These are phyloP conservation scores for Brassica napus DNA, from an alignment of 345 rosid genomes.

Conservation along the genomic window Da-Ae NC_063434.1:2868501-2869000, in stretches of 20 bases:
- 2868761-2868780: neutral
- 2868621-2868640: conserved; percentile 99
- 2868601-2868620: conserved; percentile 98
- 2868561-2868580: conserved; percentile 24
- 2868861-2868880: conserved; percentile 97
- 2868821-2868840: conserved; percentile 97
- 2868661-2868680: conserved; percentile 99
- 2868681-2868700: conserved; percentile 99
- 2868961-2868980: neutral
- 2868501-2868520: conserved; percentile 34
- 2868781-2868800: neutral
- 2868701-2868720: conserved; percentile 99
- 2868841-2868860: conserved; percentile 98
- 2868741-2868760: neutral
- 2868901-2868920: conserved; percentile 99
- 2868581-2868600: conserved; percentile 90
- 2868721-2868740: conserved; percentile 57
- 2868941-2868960: conserved; percentile 66
- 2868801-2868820: conserved; percentile 46
- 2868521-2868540: conserved; percentile 3
- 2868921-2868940: conserved; percentile 99
- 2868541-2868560: conserved; percentile 19
- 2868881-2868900: conserved; percentile 99
- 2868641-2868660: conserved; percentile 99
- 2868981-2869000: conserved; percentile 12